Evolutionary conservation across 495 filamentous ascomycete species (phyloP).

Genomic region (Cairneyella variabilis): DNA sequence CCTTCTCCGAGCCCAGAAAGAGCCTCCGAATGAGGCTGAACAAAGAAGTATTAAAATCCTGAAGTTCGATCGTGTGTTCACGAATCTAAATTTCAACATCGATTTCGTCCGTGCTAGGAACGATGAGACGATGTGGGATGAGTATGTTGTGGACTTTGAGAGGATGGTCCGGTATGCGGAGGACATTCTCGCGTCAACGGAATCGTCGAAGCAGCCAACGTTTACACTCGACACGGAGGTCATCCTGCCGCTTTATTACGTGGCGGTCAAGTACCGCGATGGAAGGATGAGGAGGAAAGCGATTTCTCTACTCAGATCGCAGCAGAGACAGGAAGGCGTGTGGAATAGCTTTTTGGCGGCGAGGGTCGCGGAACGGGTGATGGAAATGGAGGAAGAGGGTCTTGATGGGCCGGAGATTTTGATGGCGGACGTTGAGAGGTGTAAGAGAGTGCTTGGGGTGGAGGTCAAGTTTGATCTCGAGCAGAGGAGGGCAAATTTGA

Average conservation of each 20-base stretch:
- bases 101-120: neutral
- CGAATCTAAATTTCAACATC: neutral
- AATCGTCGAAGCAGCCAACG: conserved; percentile 5
- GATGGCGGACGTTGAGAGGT: too few relatives aligned
- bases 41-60: neutral
- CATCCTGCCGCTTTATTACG: neutral
- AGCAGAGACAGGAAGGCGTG: neutral
- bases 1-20: neutral
- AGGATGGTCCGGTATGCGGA: neutral
- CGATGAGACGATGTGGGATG: neutral
- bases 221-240: conserved; percentile 17
- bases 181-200: neutral
- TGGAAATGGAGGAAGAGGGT: neutral
- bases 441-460: too few relatives aligned
- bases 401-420: neutral
- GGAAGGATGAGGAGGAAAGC: neutral
- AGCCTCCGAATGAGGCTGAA: too few relatives aligned
- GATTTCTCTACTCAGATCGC: neutral
- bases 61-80: neutral
- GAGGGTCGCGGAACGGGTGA: neutral
- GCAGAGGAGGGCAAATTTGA: neutral
- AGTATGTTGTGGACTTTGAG: neutral
- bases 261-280: neutral
- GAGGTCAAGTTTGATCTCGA: neutral
- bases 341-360: neutral